Percentiles rank a stretch among this genome's conserved stretches.
These are phyloP conservation scores for Trichoderma pleuroti DNA, from an alignment of 2,329 filamentous ascomycete genomes.

Conservation along the genomic window DNA sequence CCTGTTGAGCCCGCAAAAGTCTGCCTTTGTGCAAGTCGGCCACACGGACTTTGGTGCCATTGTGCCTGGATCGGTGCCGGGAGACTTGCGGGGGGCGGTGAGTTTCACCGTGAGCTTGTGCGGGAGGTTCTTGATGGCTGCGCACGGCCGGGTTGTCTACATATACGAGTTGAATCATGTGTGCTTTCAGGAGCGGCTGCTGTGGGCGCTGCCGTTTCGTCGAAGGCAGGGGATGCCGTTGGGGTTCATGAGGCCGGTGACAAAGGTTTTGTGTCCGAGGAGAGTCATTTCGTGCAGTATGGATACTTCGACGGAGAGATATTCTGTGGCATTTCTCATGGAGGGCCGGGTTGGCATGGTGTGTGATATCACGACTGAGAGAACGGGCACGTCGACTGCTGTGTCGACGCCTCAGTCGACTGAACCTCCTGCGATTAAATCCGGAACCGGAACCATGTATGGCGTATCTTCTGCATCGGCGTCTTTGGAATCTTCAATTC, in stretches of 20 bases:
- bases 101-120: constrained; percentile 55
- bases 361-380: constrained; percentile 46
- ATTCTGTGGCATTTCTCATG: constrained; percentile 57
- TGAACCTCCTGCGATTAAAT: constrained; percentile 3
- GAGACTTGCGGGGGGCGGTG: constrained; percentile 27
- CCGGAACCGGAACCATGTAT: constrained; percentile 20
- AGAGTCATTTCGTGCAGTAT: constrained; percentile 59
- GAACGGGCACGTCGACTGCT: constrained; percentile 15
- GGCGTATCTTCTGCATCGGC: not conserved
- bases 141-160: constrained; percentile 51
- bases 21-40: constrained; percentile 33
- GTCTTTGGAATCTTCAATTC: not conserved
- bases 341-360: constrained; percentile 59
- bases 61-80: constrained; percentile 22
- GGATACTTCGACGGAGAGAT: constrained; percentile 54
- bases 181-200: constrained; percentile 30
- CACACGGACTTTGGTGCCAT: constrained; percentile 37
- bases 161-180: constrained; percentile 47
- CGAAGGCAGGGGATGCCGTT: constrained; percentile 24
- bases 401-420: not conserved
- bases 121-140: constrained; percentile 54
- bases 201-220: constrained; percentile 27
- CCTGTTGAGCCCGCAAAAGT: constrained; percentile 21
- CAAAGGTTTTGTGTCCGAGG: constrained; percentile 54
- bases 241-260: constrained; percentile 41